Evolutionary conservation across 169 alveolate genomes (phyloP).

Genomic region (Miamiensis avidus): DNA sequence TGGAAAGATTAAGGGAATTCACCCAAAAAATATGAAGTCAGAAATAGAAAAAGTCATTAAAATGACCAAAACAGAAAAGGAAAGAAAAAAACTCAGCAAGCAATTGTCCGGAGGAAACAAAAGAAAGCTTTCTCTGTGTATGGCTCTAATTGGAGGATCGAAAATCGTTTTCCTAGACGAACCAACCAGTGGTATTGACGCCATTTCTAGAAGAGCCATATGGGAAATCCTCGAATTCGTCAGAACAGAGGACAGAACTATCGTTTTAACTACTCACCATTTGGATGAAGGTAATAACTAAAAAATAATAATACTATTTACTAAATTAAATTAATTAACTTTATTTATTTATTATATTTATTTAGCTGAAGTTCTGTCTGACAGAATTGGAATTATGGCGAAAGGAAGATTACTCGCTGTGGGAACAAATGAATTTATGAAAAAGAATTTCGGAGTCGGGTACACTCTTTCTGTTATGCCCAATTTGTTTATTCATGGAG

Average conservation of each 20-base stretch:
- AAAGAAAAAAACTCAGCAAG: slow-evolving; percentile 56
- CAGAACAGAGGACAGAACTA: slow-evolving; percentile 59
- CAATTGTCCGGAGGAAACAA: slow-evolving; percentile 87
- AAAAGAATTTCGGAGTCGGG: slow-evolving; percentile 45
- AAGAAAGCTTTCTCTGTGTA: slow-evolving; percentile 83
- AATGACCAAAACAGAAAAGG: slow-evolving; percentile 60
- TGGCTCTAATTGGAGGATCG: slow-evolving; percentile 89
- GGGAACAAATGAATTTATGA: slow-evolving; percentile 33
- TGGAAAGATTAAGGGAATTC: slow-evolving; percentile 70
- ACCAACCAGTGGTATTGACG: slow-evolving; percentile 92
- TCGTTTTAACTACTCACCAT: slow-evolving; percentile 79
- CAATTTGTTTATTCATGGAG: not conserved
- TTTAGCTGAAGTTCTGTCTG: slow-evolving; percentile 89
- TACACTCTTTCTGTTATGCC: slow-evolving; percentile 27
- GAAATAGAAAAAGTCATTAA: slow-evolving; percentile 58
- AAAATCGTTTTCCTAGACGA: slow-evolving; percentile 86
- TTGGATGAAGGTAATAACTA: too few relatives aligned
- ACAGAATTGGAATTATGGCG: slow-evolving; percentile 84
- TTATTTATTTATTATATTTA: slow-evolving; percentile 86
- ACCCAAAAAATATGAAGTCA: slow-evolving; percentile 22
- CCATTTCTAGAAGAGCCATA: slow-evolving; percentile 69
- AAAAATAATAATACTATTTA: too few relatives aligned
- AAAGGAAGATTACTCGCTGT: slow-evolving; percentile 66
- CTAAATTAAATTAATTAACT: slow-evolving; percentile 81
- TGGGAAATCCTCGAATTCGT: slow-evolving; percentile 80